phyloP scores from a whole-genome alignment of 495 filamentous ascomycete genomes.

The Daldinia caldariorum region DNA sequence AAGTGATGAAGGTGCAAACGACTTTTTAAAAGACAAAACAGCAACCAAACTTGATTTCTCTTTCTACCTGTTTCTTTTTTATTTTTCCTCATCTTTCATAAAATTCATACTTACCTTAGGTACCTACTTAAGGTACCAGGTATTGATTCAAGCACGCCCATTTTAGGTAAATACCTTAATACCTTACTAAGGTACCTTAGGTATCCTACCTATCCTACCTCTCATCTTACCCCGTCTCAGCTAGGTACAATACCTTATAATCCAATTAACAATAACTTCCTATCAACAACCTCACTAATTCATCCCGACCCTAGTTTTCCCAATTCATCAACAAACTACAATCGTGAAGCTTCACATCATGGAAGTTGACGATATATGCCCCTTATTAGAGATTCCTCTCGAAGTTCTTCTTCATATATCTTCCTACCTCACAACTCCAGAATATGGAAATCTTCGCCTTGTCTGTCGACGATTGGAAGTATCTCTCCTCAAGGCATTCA shows the following conservation, averaged over 20 bases:
- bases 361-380: slow-evolving; percentile 5
- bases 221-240: background rate
- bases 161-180: too few species aligned
- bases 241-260: too few species aligned
- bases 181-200: too few species aligned
- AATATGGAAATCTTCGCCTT: slow-evolving; percentile 58
- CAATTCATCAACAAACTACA: background rate
- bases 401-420: slow-evolving; percentile 58
- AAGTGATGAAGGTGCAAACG: background rate
- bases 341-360: slow-evolving; percentile 1
- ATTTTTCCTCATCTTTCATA: background rate
- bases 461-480: slow-evolving; percentile 59
- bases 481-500: slow-evolving; percentile 56
- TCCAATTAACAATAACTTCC: background rate
- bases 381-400: slow-evolving; percentile 44
- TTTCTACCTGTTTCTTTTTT: background rate
- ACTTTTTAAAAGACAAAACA: background rate
- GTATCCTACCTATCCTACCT: background rate
- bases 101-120: background rate
- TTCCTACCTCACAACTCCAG: slow-evolving; percentile 53
- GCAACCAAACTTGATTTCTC: background rate
- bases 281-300: background rate
- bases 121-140: too few species aligned
- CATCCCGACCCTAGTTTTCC: background rate
- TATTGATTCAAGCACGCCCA: background rate